Base-by-base conservation (phyloP, 768 basidiomycete species). In the Dacryopinax spathularia region DNA sequence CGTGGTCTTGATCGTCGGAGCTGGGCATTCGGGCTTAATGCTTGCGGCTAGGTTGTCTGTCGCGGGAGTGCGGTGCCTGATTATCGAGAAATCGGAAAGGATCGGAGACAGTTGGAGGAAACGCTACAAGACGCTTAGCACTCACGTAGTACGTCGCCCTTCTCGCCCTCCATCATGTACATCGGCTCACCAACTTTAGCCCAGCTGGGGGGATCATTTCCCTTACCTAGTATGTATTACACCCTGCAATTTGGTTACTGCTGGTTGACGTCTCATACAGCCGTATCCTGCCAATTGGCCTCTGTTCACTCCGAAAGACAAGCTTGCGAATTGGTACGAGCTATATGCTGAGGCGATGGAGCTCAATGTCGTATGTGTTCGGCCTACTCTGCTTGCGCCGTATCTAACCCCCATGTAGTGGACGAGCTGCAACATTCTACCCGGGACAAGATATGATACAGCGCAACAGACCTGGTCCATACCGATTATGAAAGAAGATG, bases 71-170 rank as follows among this genome's bases (percentile, higher is more conserved):
- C 35, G 39, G 13, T 35, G 34, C 15, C 34, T 65, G 43, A 25
- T 65, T 7, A 33, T 65, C 10, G 65, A 65, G 37, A 63, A 43
- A 20, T 64, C 44, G n/a, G 56, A 41, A 20, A 27, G 43, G 25
- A 22, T 65, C n/a, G 65, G 65, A 2, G 65, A 65, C 31, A 65
- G 56, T 59, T 65, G 65, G 65, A 56, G 39, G 18, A 56, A 65
- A 22, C 65, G 65, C n/a, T 65, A 65, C 36, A 29, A 48, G 5
- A 34, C 39, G 25, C 41, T 63, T 15, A 59, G 33, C 43, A 63
- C 33, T 33, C 60, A 9, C 31, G 34, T 25, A 33, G 60, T 29
- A 15, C 60, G 10, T 60, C 33, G 20, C 60, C 37, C 29, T 29
- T 10, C 34, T 18, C 18, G 16, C 1, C n/a, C n/a, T n/a, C n/a